These are phyloP conservation scores for Isoetes taiwanensis DNA, from an alignment of 75 land plant species.

Conservation along the genomic window DNA sequence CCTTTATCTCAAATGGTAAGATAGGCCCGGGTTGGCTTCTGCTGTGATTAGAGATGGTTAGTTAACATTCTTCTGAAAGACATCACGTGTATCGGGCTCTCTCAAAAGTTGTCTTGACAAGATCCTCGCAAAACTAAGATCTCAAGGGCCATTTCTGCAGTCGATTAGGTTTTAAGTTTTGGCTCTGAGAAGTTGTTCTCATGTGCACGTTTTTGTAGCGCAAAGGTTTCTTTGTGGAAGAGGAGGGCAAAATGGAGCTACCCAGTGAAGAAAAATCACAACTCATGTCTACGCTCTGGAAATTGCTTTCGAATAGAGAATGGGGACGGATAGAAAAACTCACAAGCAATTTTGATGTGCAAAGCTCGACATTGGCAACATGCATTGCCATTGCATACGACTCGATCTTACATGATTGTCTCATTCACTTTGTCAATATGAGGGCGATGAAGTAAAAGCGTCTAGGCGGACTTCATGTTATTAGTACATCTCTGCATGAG, in stretches of 20 bases:
- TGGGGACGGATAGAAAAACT: slow-evolving; percentile 35
- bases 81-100: slow-evolving; percentile 11
- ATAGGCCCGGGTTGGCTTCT: too few species aligned
- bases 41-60: too few species aligned
- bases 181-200: background rate
- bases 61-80: background rate
- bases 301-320: slow-evolving; percentile 41
- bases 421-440: slow-evolving; percentile 51
- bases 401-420: slow-evolving; percentile 70
- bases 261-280: slow-evolving; percentile 47
- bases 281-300: slow-evolving; percentile 51
- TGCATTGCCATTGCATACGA: slow-evolving; percentile 70
- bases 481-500: slow-evolving; percentile 94
- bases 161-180: too few species aligned
- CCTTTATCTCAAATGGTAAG: slow-evolving; percentile 41
- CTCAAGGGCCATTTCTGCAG: slow-evolving; percentile 51
- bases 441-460: slow-evolving; percentile 83
- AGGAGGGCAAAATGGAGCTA: slow-evolving; percentile 49
- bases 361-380: slow-evolving; percentile 49
- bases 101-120: slow-evolving; percentile 19
- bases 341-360: slow-evolving; percentile 24
- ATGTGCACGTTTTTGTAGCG: slow-evolving; percentile 10
- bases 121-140: slow-evolving; percentile 33
- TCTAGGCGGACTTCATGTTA: slow-evolving; percentile 96
- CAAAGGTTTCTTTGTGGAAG: slow-evolving; percentile 52